Evolutionary conservation across 345 rosid species (phyloP).

Genomic region (Noccaea caerulescens): DNA sequence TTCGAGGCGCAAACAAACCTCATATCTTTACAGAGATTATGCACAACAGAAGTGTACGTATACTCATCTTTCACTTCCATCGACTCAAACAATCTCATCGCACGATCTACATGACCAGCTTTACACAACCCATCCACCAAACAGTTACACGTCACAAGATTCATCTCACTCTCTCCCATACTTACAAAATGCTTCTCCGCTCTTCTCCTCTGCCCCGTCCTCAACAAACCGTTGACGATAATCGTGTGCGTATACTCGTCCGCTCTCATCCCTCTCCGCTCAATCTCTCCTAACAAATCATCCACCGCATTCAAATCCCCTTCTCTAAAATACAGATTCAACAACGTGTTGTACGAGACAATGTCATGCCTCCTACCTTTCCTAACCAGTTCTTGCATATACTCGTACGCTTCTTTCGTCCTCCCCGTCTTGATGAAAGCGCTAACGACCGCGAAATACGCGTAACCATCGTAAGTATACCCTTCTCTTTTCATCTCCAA

Average conservation of each 20-base stretch:
- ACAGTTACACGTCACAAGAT: constrained; percentile 60
- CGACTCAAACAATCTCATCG: constrained; percentile 60
- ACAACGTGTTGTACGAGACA: constrained; percentile 69
- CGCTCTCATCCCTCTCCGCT: constrained; percentile 58
- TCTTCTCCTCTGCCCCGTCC: constrained; percentile 58
- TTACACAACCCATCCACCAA: constrained; percentile 73
- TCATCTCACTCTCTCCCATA: constrained; percentile 56
- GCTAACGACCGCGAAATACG: constrained; percentile 63
- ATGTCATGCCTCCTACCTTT: constrained; percentile 67
- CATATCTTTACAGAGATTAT: constrained; percentile 75
- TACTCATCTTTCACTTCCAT: constrained; percentile 78
- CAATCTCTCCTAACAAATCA: constrained; percentile 59
- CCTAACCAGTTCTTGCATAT: constrained; percentile 49
- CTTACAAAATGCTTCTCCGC: constrained; percentile 58
- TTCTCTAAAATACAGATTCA: constrained; percentile 66
- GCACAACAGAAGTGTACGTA: constrained; percentile 72
- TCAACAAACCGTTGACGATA: constrained; percentile 69
- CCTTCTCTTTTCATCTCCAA: constrained; percentile 65
- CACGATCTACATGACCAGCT: constrained; percentile 60
- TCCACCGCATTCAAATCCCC: constrained; percentile 64
- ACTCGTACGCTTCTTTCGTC: constrained; percentile 53
- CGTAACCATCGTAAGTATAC: constrained; percentile 78
- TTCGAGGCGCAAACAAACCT: constrained; percentile 67
- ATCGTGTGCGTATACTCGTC: constrained; percentile 84
- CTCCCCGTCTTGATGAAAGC: constrained; percentile 71